phyloP scores from a whole-genome alignment of 208 protist genomes.

The Acanthamoeba sp. region DNA sequence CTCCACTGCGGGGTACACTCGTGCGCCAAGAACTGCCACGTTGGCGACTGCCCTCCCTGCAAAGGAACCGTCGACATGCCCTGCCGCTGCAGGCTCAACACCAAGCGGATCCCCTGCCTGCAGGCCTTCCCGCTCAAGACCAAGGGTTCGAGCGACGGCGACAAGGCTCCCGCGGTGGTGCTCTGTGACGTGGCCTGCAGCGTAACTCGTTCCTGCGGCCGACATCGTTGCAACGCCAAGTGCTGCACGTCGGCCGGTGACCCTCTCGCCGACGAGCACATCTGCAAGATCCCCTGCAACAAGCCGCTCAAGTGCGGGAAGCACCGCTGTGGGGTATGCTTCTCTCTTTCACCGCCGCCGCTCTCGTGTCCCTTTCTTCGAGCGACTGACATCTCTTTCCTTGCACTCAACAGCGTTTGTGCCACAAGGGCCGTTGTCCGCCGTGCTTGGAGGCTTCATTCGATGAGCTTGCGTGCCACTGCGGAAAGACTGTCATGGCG shows the following conservation, averaged over 20 bases:
- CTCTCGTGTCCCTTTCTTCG: background rate
- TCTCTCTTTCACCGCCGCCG: background rate
- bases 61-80: slow-evolving; percentile 57
- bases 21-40: slow-evolving; percentile 64
- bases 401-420: slow-evolving; percentile 23
- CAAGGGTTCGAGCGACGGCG: background rate
- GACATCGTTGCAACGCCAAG: slow-evolving; percentile 81
- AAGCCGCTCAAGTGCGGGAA: slow-evolving; percentile 82
- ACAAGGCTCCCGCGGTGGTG: background rate
- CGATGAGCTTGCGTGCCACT: slow-evolving; percentile 79
- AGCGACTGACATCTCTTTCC: background rate
- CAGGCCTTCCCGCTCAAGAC: background rate
- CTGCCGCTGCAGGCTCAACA: slow-evolving; percentile 59
- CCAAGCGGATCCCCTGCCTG: slow-evolving; percentile 39
- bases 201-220: slow-evolving; percentile 75
- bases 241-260: slow-evolving; percentile 81
- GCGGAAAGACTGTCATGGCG: slow-evolving; percentile 82
- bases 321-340: slow-evolving; percentile 80
- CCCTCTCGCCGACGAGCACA: slow-evolving; percentile 77
- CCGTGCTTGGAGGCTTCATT: slow-evolving; percentile 77
- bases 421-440: slow-evolving; percentile 78
- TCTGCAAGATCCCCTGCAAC: slow-evolving; percentile 83
- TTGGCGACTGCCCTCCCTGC: slow-evolving; percentile 72
- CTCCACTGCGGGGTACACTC: slow-evolving; percentile 80
- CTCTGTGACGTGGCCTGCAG: slow-evolving; percentile 78